Conservation (phyloP, 2,329 filamentous ascomycete species). For the Colletotrichum spinosum region DNA sequence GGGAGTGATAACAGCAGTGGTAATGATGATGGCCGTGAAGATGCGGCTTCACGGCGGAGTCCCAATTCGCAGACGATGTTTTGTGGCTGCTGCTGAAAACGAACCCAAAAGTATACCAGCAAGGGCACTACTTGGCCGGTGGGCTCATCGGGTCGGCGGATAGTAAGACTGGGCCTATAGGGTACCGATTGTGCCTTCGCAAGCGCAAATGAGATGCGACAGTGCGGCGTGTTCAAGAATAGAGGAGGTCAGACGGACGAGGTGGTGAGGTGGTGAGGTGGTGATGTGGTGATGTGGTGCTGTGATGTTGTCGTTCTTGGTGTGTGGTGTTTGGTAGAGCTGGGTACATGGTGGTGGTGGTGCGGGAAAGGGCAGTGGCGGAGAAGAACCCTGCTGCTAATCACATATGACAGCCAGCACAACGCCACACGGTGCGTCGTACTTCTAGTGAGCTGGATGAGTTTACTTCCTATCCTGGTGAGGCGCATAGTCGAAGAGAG, state of each 20-base stretch:
- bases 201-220: conserved; percentile 10
- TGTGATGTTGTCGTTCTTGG: too few species aligned
- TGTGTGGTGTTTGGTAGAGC: too few species aligned
- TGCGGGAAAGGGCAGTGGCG: conserved; percentile 20
- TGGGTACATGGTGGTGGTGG: background rate
- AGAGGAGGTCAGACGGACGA: conserved; percentile 25
- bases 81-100: background rate
- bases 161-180: conserved; percentile 4
- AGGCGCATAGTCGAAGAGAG: background rate
- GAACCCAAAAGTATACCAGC: conserved; percentile 2
- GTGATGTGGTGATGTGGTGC: background rate
- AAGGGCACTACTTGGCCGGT: conserved; percentile 2
- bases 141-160: background rate
- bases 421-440: background rate
- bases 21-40: conserved; percentile 10
- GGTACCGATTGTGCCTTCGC: conserved; percentile 14
- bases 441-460: background rate
- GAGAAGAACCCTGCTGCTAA: conserved; percentile 1
- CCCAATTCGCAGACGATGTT: conserved; percentile 25
- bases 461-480: background rate
- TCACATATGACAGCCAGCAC: conserved; percentile 5
- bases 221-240: background rate
- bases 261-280: conserved; percentile 9
- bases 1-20: conserved; percentile 7
- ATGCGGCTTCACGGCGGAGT: conserved; percentile 25